Conservation (phyloP, 176 grass and related monocot genomes). For the Thinopyrum elongatum region DNA sequence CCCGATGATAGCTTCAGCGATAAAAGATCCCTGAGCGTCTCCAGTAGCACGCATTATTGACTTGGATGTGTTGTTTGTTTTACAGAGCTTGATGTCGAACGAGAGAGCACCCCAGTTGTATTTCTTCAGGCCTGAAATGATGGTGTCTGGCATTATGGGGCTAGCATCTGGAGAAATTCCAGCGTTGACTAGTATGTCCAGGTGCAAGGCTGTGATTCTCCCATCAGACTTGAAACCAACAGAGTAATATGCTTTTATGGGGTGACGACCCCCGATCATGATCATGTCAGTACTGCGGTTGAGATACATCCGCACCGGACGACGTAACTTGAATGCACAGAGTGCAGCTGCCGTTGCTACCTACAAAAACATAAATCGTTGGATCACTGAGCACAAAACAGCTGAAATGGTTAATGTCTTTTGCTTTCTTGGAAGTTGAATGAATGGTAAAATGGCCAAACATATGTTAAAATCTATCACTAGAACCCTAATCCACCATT, state of each 20-base stretch:
- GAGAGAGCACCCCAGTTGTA: constrained; percentile 80
- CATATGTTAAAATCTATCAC: not conserved
- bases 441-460: not conserved
- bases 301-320: constrained; percentile 75
- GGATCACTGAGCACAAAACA: not conserved
- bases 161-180: constrained; percentile 68
- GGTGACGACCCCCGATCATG: constrained; percentile 61
- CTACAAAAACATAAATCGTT: constrained; percentile 21
- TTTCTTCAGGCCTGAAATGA: constrained; percentile 54
- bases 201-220: constrained; percentile 72
- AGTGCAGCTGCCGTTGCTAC: constrained; percentile 68
- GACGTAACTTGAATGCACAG: constrained; percentile 59
- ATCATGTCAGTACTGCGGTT: constrained; percentile 80
- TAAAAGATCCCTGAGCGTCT: constrained; percentile 63
- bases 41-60: constrained; percentile 77
- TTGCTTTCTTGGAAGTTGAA: not conserved
- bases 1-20: constrained; percentile 76
- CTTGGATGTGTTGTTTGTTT: constrained; percentile 69
- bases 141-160: constrained; percentile 18
- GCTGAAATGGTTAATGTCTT: not conserved
- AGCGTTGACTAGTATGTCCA: constrained; percentile 52
- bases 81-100: constrained; percentile 66
- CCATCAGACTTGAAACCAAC: constrained; percentile 83
- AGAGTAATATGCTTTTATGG: constrained; percentile 64
- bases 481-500: too few relatives aligned